Evolutionary conservation across 1,284 basidiomycete genomes (phyloP).

Genomic region (Leccinum pallidistipes): DNA sequence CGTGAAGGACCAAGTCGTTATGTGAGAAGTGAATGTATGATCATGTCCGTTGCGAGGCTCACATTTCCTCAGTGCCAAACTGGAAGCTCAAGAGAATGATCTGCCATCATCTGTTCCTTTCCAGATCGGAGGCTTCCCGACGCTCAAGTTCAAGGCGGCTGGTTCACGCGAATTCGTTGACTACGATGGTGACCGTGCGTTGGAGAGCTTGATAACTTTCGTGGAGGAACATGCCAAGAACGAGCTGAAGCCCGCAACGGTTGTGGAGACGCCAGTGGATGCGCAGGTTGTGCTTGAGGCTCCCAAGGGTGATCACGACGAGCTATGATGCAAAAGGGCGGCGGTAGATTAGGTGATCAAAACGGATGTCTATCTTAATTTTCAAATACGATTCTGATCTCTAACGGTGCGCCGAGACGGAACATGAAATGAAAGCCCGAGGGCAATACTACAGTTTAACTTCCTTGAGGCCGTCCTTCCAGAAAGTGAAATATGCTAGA

Average conservation of each 20-base stretch:
- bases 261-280: constrained; percentile 19
- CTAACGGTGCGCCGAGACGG: constrained; percentile 2
- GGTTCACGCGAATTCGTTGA: constrained; percentile 87
- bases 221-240: constrained; percentile 82
- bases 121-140: constrained; percentile 89
- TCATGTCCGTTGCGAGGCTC: constrained; percentile 2
- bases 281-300: constrained; percentile 29
- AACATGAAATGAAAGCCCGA: not conserved
- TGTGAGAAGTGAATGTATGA: constrained; percentile 52
- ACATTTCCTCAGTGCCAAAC: constrained; percentile 75
- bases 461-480: constrained; percentile 88
- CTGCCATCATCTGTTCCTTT: constrained; percentile 87
- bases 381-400: constrained; percentile 18
- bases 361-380: constrained; percentile 26
- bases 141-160: constrained; percentile 95
- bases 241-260: constrained; percentile 35
- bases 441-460: constrained; percentile 54
- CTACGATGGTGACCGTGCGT: constrained; percentile 88
- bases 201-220: constrained; percentile 85
- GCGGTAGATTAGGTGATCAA: constrained; percentile 22
- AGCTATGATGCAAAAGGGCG: constrained; percentile 22
- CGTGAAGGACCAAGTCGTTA: constrained; percentile 77
- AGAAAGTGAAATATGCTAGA: constrained; percentile 89
- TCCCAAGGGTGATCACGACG: constrained; percentile 28
- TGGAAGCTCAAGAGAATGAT: constrained; percentile 97